Conservation (phyloP, 108 stramenopile genomes). For the Skeletonema menzelii region DNA sequence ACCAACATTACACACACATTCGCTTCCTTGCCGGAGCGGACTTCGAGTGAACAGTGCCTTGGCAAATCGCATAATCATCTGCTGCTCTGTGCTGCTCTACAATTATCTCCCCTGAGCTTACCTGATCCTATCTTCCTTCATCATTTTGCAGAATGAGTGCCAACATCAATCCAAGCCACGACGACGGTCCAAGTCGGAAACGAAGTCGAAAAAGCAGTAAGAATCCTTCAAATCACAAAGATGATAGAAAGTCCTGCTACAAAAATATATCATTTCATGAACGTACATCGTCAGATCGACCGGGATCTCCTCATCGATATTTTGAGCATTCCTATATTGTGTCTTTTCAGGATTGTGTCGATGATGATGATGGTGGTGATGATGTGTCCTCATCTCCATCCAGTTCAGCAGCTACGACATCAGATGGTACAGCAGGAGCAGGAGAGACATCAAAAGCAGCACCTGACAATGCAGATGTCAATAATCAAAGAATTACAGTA, state of each 20-base stretch:
- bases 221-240: background rate
- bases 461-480: background rate
- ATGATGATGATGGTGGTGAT: too few species aligned
- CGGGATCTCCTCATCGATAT: conserved; percentile 47
- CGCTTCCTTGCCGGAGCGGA: too few species aligned
- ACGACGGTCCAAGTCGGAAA: background rate
- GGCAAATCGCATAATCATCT: too few species aligned
- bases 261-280: background rate
- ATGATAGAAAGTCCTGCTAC: background rate
- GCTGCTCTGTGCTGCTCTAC: too few species aligned
- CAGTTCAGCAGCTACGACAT: background rate
- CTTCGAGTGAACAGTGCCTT: too few species aligned
- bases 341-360: background rate
- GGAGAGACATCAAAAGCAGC: background rate
- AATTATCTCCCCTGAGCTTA: too few species aligned
- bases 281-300: conserved; percentile 29
- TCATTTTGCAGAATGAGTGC: background rate
- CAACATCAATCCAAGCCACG: background rate
- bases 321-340: conserved; percentile 39
- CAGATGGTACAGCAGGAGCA: background rate
- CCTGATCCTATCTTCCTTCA: too few species aligned
- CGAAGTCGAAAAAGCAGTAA: conserved; percentile 3
- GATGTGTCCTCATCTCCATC: background rate
- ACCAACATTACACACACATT: too few species aligned
- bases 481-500: background rate